phyloP scores from a whole-genome alignment of 1,284 basidiomycete genomes.

The Termitomyces sp. region DNA sequence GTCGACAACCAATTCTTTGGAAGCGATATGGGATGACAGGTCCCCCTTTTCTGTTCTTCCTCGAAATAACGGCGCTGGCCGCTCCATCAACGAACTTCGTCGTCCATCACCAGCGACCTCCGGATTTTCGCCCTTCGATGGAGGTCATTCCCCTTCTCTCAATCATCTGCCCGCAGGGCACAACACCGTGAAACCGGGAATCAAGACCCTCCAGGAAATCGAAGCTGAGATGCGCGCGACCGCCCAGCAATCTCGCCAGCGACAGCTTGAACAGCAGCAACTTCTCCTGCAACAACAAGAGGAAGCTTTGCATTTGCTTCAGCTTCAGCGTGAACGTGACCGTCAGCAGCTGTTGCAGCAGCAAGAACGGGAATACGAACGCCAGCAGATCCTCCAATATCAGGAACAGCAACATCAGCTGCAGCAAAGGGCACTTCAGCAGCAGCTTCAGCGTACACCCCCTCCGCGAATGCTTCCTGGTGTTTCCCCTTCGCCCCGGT shows the following conservation, averaged over 20 bases:
- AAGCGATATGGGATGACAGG: conserved; percentile 76
- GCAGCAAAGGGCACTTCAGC: conserved; percentile 19
- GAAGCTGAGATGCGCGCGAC: conserved; percentile 83
- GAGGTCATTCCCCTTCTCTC: conserved; percentile 24
- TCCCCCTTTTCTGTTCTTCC: conserved; percentile 68
- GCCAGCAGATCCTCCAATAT: conserved; percentile 33
- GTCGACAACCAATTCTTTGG: conserved; percentile 47
- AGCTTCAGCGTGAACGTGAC: conserved; percentile 34
- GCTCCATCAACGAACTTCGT: conserved; percentile 25
- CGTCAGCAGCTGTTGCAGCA: conserved; percentile 26
- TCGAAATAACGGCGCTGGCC: conserved; percentile 44
- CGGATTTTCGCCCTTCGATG: conserved; percentile 30
- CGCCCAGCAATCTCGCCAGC: conserved; percentile 37
- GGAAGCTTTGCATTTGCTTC: conserved; percentile 33
- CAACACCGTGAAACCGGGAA: conserved; percentile 37
- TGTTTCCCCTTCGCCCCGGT: conserved; percentile 65
- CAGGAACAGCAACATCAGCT: conserved; percentile 33
- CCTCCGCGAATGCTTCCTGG: conserved; percentile 64
- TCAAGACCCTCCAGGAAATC: conserved; percentile 86
- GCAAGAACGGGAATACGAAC: conserved; percentile 34
- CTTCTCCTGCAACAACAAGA: conserved; percentile 34
- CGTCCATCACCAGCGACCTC: conserved; percentile 25
- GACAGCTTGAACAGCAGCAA: conserved; percentile 29
- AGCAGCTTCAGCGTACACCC: conserved; percentile 49
- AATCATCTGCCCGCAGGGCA: conserved; percentile 28